A percentile compares a stretch with the other conserved stretches of the same genome.
Evolutionary conservation across 2,329 filamentous ascomycete genomes (phyloP).

Genomic region (Apiospora malaysiana): DNA sequence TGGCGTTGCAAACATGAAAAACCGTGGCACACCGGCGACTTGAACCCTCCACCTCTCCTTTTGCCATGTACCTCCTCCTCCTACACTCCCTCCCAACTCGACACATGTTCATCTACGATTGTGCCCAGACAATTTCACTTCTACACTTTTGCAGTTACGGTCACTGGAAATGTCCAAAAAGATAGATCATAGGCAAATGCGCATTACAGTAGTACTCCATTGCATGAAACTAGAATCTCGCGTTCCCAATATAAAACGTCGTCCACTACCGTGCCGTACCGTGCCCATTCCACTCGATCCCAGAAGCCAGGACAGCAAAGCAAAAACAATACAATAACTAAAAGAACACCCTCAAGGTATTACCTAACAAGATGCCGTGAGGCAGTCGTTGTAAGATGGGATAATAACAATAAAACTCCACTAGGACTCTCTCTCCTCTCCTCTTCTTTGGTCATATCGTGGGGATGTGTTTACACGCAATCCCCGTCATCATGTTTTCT

Average conservation of each 20-base stretch:
- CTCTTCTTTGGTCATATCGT: slow-evolving; percentile 7
- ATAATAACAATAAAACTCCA: background rate
- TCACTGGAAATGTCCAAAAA: background rate
- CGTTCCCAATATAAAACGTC: background rate
- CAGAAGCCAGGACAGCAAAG: background rate
- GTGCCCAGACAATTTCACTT: background rate
- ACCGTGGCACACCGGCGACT: background rate
- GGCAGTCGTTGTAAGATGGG: slow-evolving; percentile 28
- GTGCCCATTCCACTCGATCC: background rate
- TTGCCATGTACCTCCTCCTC: background rate
- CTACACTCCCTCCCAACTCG: background rate
- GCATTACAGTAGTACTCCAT: slow-evolving; percentile 10
- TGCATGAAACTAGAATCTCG: slow-evolving; percentile 14
- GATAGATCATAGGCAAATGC: background rate
- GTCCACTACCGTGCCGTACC: background rate
- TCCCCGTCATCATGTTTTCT: background rate
- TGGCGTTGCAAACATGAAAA: background rate
- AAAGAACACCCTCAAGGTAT: slow-evolving; percentile 15
- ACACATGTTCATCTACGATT: background rate
- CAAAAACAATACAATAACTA: background rate
- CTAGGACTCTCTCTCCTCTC: background rate
- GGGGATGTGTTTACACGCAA: background rate
- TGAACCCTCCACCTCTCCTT: background rate
- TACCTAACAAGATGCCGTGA: slow-evolving; percentile 28
- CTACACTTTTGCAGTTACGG: background rate